Evolutionary conservation across 768 basidiomycete species (phyloP), one percentile per base, ranked within the genome.

Genomic region (Mycena polygramma): DNA sequence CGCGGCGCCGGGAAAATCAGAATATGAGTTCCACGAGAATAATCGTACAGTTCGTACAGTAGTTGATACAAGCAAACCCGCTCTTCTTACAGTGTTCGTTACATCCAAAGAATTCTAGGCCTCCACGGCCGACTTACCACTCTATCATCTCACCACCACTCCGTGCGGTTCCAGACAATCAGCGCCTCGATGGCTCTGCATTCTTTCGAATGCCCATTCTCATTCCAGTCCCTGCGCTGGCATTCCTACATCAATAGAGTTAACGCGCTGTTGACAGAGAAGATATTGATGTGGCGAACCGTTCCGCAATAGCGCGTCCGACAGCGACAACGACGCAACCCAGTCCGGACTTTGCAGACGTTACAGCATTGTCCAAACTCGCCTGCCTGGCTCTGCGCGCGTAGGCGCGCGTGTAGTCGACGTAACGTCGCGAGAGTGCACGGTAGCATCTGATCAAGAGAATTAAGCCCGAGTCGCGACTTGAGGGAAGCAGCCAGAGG

Each of bases 141-240:
- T n/a, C n/a, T n/a, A n/a, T n/a, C n/a, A n/a, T n/a, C 15, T 63
- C 19, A 63, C 63, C 63, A 65, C 63, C 69, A 70, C 35, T 65
- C 69, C 30, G 59, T 66, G 43, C 69, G 55, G 57, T 70, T 70
- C 63, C 63, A 70, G 24, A 53, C 17, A 24, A 70, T 66, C 43
- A 70, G 59, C 26, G 49, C 58, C 53, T 61, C 39, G 24, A 70
- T 41, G 3, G 36, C 30, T 30, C 24, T 59, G 35, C 69, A 70
- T 51, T 70, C 69, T 41, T 61, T 59, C 22, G 57, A 41, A 30
- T 70, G 69, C 1, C 57, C 43, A 13, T 60, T 62, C n/a, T n/a
- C n/a, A n/a, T 60, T 66, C 69, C 69, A 70, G 45, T 70, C 69
- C 24, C 6, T n/a, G 20, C 58, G 57, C 35, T 70, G 69, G 20